Evolutionary conservation across 345 rosid species (phyloP).

Genomic region (Cardamine resedifolia): DNA sequence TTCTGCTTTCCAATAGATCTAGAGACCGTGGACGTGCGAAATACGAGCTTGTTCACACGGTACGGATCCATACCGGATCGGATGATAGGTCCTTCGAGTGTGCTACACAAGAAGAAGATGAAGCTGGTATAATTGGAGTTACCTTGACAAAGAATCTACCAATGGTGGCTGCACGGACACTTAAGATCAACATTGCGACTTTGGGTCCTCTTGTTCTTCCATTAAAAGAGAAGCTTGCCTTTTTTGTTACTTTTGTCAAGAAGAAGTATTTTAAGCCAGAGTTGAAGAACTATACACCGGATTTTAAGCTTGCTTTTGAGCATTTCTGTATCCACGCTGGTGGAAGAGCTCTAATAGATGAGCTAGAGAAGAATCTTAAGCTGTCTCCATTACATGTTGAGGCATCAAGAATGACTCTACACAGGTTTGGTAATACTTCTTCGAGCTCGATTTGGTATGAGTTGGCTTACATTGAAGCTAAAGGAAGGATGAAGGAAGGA

Average conservation of each 20-base stretch:
- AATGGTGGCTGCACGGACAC: constrained; percentile 58
- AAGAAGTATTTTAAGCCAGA: constrained; percentile 49
- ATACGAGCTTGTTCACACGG: constrained; percentile 56
- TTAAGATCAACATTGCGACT: constrained; percentile 59
- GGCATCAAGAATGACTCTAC: constrained; percentile 78
- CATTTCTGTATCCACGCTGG: constrained; percentile 77
- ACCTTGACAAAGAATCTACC: constrained; percentile 65
- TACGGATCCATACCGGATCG: constrained; percentile 61
- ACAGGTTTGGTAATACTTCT: constrained; percentile 71
- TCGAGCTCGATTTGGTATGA: constrained; percentile 75
- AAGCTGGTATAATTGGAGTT: constrained; percentile 46
- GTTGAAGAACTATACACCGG: constrained; percentile 54
- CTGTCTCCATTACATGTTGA: constrained; percentile 61
- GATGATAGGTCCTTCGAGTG: constrained; percentile 56
- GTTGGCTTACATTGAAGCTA: constrained; percentile 63
- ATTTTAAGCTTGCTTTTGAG: constrained; percentile 71
- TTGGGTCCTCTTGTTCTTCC: constrained; percentile 72
- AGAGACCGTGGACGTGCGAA: constrained; percentile 46
- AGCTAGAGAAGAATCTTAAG: constrained; percentile 57
- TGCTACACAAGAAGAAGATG: constrained; percentile 59
- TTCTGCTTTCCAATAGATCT: constrained; percentile 55
- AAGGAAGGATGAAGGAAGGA: constrained; percentile 66
- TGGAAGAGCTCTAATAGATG: constrained; percentile 66
- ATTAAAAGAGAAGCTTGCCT: constrained; percentile 54
- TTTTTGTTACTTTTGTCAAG: constrained; percentile 44